Base-by-base conservation (phyloP, 75 land plant species). In the Selaginella tamariscina region DNA sequence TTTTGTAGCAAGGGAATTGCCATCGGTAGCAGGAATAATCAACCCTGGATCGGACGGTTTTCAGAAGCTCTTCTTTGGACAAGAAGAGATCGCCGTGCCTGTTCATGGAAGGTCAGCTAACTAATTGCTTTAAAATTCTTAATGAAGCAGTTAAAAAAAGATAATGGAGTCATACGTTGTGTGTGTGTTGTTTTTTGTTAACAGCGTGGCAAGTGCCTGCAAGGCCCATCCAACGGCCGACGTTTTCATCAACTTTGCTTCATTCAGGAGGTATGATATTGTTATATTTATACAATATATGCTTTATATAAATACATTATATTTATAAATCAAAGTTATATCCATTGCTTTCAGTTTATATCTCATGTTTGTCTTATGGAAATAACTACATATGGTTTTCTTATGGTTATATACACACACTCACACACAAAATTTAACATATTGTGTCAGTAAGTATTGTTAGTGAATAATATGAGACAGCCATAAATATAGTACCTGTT, bases 21-120 rank as follows among this genome's bases (percentile, higher is more conserved):
- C 62, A 23, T 59, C 62, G 26, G 62, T 59, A n/a, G 62, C 62
- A 2, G 62, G 62, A 2, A 26, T 59, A 8, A n/a, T 59, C 62
- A 59, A 59, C 21, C 62, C 62, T 5, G 62, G 62, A 59, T 59
- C 62, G 8, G 62, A 59, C 23, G 62, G 62, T 2, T 59, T 59
- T n/a, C 62, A 59, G 24, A 59, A 59, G 62, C 62, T 59, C 62
- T 59, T 59, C 26, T 59, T 59, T n/a, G 62, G 62, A 21, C 62
- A 59, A n/a, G 62, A 59, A 59, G 62, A 59, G 26, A 59, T 59
- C 23, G 62, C 62, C 21, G 62, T 59, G 29, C 97, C 97, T 2
- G 97, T 92, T 24, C 90, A 92, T 73, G 65, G 76, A 31, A 74
- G 74, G 74, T 73, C 24, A 30, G 56, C 27, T 1, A 8, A 32